Percentiles rank a stretch among this genome's conserved stretches.
Conservation (phyloP, 2,329 filamentous ascomycete species). For the Aspergillus quadricinctus region DNA sequence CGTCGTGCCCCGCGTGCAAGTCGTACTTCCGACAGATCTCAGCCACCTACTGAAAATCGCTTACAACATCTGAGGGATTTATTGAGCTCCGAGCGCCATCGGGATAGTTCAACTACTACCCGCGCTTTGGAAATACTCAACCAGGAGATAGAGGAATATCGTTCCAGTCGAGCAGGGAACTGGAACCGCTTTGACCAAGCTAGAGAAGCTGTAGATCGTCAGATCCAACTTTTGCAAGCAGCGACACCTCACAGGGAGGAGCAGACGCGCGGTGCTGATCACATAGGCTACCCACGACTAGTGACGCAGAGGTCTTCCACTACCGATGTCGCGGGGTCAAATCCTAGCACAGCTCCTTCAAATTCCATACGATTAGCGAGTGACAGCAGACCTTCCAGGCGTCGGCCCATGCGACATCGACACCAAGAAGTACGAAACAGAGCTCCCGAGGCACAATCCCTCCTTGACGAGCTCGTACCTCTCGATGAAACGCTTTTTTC, state of each 20-base stretch:
- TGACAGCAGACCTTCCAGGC: slow-evolving; percentile 13
- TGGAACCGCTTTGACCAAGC: slow-evolving; percentile 23
- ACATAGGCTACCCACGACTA: slow-evolving; percentile 10
- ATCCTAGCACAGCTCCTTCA: slow-evolving; percentile 15
- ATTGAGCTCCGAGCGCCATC: slow-evolving; percentile 34
- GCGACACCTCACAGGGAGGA: slow-evolving; percentile 10
- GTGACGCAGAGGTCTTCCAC: slow-evolving; percentile 11
- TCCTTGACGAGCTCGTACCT: slow-evolving; percentile 24
- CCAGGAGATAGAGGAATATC: slow-evolving; percentile 34
- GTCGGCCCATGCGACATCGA: slow-evolving; percentile 20
- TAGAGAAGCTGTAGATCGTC: slow-evolving; percentile 22
- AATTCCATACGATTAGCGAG: slow-evolving; percentile 10
- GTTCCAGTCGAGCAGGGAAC: slow-evolving; percentile 22
- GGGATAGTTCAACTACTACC: slow-evolving; percentile 21
- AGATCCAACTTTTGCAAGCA: slow-evolving; percentile 19
- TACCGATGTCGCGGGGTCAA: slow-evolving; percentile 9
- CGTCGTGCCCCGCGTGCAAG: slow-evolving; percentile 23
- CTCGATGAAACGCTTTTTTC: slow-evolving; percentile 22
- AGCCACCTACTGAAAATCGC: slow-evolving; percentile 20
- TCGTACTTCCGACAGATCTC: slow-evolving; percentile 20
- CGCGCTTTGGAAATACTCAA: slow-evolving; percentile 38
- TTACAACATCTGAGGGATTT: slow-evolving; percentile 38
- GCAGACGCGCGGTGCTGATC: slow-evolving; percentile 10
- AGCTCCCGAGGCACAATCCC: slow-evolving; percentile 16
- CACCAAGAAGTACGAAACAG: slow-evolving; percentile 7